phyloP scores from a whole-genome alignment of 202 grass and related monocot species.

The Bolboschoenoplectus hybrid region DNA sequence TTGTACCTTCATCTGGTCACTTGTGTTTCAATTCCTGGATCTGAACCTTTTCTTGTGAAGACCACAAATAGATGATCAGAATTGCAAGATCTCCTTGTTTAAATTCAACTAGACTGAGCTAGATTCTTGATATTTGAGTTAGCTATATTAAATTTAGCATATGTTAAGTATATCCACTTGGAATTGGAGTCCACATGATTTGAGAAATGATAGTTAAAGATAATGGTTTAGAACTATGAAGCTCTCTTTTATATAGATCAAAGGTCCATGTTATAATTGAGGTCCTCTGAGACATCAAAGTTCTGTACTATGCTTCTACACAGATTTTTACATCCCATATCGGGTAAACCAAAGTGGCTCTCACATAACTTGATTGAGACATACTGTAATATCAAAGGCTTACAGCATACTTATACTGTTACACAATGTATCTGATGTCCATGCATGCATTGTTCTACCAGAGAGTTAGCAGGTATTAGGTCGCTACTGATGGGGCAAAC shows the following conservation, averaged over 20 bases:
- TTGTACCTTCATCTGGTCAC: slow-evolving; percentile 9
- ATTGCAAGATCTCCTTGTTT: neutral
- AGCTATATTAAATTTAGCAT: neutral
- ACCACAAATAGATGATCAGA: slow-evolving; percentile 1
- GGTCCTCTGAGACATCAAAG: neutral
- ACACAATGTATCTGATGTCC: neutral
- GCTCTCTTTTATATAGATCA: neutral
- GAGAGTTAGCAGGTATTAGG: slow-evolving; percentile 13
- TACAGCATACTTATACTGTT: neutral
- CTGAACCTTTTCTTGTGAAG: slow-evolving; percentile 8
- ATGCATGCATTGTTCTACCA: neutral
- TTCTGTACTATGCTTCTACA: neutral
- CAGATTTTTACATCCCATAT: neutral
- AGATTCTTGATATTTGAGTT: slow-evolving; percentile 12
- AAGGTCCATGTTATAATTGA: slow-evolving; percentile 7
- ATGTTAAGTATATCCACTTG: neutral
- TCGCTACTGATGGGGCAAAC: neutral
- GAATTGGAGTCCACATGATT: slow-evolving; percentile 12
- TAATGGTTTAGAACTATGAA: neutral
- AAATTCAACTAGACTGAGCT: neutral
- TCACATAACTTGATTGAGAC: slow-evolving; percentile 10
- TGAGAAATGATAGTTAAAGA: neutral
- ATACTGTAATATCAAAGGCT: neutral
- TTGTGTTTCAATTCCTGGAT: neutral
- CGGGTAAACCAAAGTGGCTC: neutral